Base-by-base conservation (phyloP, 805 yeast species). In the Candida pini region DNA sequence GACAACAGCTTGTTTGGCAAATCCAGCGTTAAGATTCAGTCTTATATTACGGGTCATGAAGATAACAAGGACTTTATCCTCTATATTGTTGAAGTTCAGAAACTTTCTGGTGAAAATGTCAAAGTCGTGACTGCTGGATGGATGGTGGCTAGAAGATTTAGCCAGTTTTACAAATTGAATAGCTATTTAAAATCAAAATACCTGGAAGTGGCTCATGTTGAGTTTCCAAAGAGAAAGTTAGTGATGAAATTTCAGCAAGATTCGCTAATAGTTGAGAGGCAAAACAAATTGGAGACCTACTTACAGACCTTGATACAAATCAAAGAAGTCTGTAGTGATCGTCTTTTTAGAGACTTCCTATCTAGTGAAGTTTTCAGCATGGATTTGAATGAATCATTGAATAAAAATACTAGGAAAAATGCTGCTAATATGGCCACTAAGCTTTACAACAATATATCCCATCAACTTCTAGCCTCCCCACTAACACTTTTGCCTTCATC, bases 141-240 rank as follows among this genome's bases (percentile, higher is more conserved):
- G 97, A 76, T 85, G 34, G 83, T 88, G n/a, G 90, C 95, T 0
- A 63, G 96, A 45, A 65, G 97, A 38, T 89, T 78, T 51, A 84
- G 84, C 47, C 96, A 90, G 51, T 89, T 89, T 55, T 78, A 69
- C 57, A 73, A 71, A 41, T 63, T 89, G 22, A 78, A 89, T 51
- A 76, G 74, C 40, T 77, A 82, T 41, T 59, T 89, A 45, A 73
- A 68, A 37, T 54, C 56, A 3, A 63, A 59, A 28, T 80, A 77
- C 45, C 69, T 77, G 0, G 63, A 59, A 30, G 77, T 81, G 2
- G 57, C 63, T 5, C 54, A 53, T 2, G 47, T 81, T 12, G 69
- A 64, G 30, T 73, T 75, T 58, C 80, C 88, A 28, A 79, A 77
- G 41, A 64, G 79, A 31, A 71, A 76, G 22, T 67, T 82, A 28